Base-by-base conservation (phyloP, 129 eudicot genomes). In the Logfia minima region DNA sequence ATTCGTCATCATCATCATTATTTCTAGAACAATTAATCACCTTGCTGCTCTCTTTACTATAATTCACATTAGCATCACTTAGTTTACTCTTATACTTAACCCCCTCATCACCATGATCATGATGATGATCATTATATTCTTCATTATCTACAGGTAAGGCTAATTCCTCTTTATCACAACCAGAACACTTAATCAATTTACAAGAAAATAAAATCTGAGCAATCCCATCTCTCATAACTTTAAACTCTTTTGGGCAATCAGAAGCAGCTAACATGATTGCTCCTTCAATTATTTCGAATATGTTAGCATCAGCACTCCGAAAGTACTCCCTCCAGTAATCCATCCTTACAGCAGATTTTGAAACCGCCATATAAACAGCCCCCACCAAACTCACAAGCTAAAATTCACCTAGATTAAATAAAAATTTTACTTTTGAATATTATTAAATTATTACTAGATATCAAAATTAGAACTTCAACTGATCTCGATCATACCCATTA, bases 281-380 rank as follows among this genome's bases (percentile, higher is more conserved):
- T 23, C 88, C 73, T 83, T 91, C 89, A 35, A 94, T 87, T 51
- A 94, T 87, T 35, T 83, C 87, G 23, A 94, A 94, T 26, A 94
- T 89, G 81, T 85, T 87, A 7, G 96, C 83, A 80, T 85, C 86
- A 3, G 90, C 83, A 22, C 51, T 80, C 21, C 84, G 4, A 68
- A 94, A 94, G 72, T 86, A 93, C 19, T 83, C 86, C 80, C 98
- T 93, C 97, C 97, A 93, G 70, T 84, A 72, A 59, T 89, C 93
- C 37, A 92, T 75, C 66, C 68, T 48, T 22, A 37, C 74, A 73
- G 56, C 80, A 4, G 89, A 58, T 39, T 87, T 83, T 26, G 56
- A 35, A 62, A 59, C 77, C 74, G 75, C 83, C 84, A 83, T 83
- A 14, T 48, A 14, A 14, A 45, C 55, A 48, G n/a, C 5, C 55